Base-by-base conservation (phyloP, 352 stramenopile species). In the Globisporangium barbulae region DNA sequence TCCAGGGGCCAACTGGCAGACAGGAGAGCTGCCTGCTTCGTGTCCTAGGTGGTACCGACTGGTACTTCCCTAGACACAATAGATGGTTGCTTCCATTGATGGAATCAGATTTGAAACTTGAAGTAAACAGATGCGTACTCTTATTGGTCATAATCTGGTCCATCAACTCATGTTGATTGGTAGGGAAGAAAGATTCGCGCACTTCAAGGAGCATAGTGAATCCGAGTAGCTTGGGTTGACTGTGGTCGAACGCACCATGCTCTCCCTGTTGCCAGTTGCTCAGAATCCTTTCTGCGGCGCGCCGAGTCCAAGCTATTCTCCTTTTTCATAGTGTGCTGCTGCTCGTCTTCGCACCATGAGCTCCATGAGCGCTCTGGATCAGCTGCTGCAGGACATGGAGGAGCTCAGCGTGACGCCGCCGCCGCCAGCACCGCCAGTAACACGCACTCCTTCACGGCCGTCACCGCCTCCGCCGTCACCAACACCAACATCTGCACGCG, bases 321-420 rank as follows among this genome's bases (percentile, higher is more conserved):
- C 41, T 6, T 6, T 10, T 19, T 47, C 41, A 21, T 21, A 47
- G 41, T 9, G 41, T 22, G 10, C 35, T 39, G 35, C 35, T 39
- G 9, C 4, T 39, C 47, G 7, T 7, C 10, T 31, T 28, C 13
- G 12, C 30, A 56, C 10, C 30, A 56, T 56, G 50, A 56, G 17
- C 28, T n/a, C n/a, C n/a, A n/a, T n/a, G n/a, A n/a, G n/a, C n/a
- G 28, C 17, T 5, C 50, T 56, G 15, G 50, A 41, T 1, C 13
- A 28, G 17, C 17, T 56, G 50, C 28, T 56, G 6, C 28, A 56
- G 50, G 30, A 56, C 19, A 56, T 56, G 50, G 50, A 56, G 50
- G 8, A 41, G 17, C 30, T 56, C 28, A 56, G 28, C 13, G 50
- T 56, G 28, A 5, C 50, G 30, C 17, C 50, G 7, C 7, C 30